Evolutionary conservation across 2,329 filamentous ascomycete species (phyloP), one percentile per base, ranked within the genome.

Genomic region (Diplodia seriata): DNA sequence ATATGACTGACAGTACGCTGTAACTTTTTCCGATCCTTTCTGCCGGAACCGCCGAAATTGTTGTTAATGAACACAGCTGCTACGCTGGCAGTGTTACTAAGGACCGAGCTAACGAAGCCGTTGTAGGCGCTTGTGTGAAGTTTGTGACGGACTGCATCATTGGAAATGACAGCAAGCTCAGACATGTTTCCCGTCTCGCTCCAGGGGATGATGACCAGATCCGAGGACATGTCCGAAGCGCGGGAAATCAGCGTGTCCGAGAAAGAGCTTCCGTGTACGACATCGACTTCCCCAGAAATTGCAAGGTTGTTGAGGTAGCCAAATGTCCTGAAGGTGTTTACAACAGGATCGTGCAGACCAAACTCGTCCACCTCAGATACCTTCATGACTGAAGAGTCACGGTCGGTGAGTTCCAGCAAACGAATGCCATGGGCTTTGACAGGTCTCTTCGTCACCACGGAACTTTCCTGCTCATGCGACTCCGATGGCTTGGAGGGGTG

Each of bases 341-440:
- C 88, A 4, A 98, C 90, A 0, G 94, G 93, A 74, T 98, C 94
- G 73, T 72, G 77, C 71, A 72, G 83, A 74, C 74, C 82, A 78
- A 79, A 86, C 59, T 95, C 92, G 49, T 93, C 90, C 3, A 90
- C 85, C 74, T 96, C 93, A 0, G 93, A 90, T 12, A 97, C 92
- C 73, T 92, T 90, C 94, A 98, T 98, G 73, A 97, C 94, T 20
- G 93, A 94, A 0, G 94, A 97, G 51, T 92, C 91, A 85, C 94
- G 93, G 73, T 97, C 94, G 0, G 92, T 96, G 14, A 98, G 86
- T 75, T 96, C 92, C 59, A 96, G 81, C 18, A 98, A 85, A 15
- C 94, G 90, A n/a, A 97, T 81, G 38, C 93, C 94, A 73, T 97
- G 92, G 0, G 93, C 90, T 74, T 91, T 86, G 1, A 94, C 84